Conservation (phyloP, 2,329 filamentous ascomycete species). For the Dactylellina sp. region DNA sequence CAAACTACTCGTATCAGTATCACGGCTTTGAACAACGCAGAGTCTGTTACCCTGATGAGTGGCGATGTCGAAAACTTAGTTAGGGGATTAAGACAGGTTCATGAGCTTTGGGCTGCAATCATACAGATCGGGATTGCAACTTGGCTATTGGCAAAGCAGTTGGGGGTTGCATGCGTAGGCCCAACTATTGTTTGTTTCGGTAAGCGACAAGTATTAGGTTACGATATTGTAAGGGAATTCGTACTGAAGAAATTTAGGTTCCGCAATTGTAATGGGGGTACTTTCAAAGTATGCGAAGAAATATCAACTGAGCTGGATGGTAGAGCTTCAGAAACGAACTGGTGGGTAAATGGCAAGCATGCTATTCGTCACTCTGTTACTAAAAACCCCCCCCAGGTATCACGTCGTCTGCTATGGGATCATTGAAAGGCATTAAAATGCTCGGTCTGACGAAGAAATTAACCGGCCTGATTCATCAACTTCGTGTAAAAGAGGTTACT, state of each 20-base stretch:
- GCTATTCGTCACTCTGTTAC: background rate
- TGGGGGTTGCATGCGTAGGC: slow-evolving; percentile 62
- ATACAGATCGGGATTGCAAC: slow-evolving; percentile 62
- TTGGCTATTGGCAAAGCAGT: slow-evolving; percentile 62
- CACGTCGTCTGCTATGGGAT: slow-evolving; percentile 63
- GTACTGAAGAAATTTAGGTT: slow-evolving; percentile 21
- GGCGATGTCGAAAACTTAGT: slow-evolving; percentile 66
- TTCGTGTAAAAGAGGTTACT: slow-evolving; percentile 64
- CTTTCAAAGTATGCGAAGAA: slow-evolving; percentile 59
- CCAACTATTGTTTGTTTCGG: slow-evolving; percentile 60
- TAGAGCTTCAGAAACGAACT: slow-evolving; percentile 61
- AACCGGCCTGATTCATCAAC: slow-evolving; percentile 61
- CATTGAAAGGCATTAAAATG: slow-evolving; percentile 66
- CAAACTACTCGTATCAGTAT: slow-evolving; percentile 62
- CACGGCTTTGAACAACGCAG: slow-evolving; percentile 63
- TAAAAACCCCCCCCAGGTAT: slow-evolving; percentile 41
- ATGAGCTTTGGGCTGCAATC: slow-evolving; percentile 65
- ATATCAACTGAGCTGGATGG: slow-evolving; percentile 61
- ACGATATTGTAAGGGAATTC: slow-evolving; percentile 57
- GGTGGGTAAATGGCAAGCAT: slow-evolving; percentile 36
- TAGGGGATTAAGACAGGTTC: slow-evolving; percentile 62
- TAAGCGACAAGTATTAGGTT: slow-evolving; percentile 39
- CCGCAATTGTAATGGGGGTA: slow-evolving; percentile 59
- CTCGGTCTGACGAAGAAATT: slow-evolving; percentile 63
- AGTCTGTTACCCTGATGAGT: slow-evolving; percentile 67